Conservation (phyloP, 768 basidiomycete genomes). For the Leccinum subgranulosum region DNA sequence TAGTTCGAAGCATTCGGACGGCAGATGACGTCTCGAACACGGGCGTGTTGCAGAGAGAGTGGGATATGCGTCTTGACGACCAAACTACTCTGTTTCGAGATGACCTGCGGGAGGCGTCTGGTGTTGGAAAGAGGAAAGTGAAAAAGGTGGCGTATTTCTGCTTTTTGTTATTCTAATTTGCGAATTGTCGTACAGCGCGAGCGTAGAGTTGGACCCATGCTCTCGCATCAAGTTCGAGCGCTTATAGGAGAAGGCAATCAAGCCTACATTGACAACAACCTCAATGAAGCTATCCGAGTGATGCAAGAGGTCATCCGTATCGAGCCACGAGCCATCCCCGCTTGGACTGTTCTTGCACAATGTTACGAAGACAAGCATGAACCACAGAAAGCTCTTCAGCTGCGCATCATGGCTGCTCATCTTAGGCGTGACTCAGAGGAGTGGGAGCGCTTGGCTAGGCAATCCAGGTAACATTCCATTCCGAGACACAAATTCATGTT, state of each 20-base stretch:
- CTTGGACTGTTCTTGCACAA: constrained; percentile 79
- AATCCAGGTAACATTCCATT: constrained; percentile 58
- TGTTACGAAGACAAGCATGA: constrained; percentile 16
- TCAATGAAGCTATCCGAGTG: constrained; percentile 65
- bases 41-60: constrained; percentile 54
- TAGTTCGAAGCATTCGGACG: constrained; percentile 62
- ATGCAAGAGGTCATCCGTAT: constrained; percentile 94
- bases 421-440: constrained; percentile 79
- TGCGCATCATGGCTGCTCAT: constrained; percentile 87
- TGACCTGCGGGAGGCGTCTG: constrained; percentile 70
- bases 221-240: constrained; percentile 16
- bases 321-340: constrained; percentile 77
- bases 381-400: constrained; percentile 16
- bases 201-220: constrained; percentile 11
- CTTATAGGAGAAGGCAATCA: constrained; percentile 81
- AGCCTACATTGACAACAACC: constrained; percentile 72
- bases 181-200: constrained; percentile 6
- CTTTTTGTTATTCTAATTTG: background rate
- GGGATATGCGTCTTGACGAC: constrained; percentile 72
- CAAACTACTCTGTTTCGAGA: constrained; percentile 68
- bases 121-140: constrained; percentile 53
- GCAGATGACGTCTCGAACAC: constrained; percentile 35
- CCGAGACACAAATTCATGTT: constrained; percentile 50
- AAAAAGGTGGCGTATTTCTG: constrained; percentile 38
- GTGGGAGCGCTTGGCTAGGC: constrained; percentile 77